Base-by-base conservation (phyloP, 768 basidiomycete species). In the Psilocybe azurescens region DNA sequence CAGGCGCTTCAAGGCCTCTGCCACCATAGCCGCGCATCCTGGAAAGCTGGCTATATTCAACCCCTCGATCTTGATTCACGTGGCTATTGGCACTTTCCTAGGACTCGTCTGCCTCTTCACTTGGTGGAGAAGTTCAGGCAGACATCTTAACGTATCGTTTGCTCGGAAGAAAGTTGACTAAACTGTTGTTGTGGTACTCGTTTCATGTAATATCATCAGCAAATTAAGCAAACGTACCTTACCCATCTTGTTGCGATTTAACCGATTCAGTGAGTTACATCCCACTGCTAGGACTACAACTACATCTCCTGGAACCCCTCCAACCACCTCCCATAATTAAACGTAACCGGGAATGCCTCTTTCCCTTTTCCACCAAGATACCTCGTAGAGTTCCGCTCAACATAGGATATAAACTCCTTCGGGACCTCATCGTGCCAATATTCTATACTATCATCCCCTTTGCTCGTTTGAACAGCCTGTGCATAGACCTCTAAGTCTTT, bases 281-380 rank as follows among this genome's bases (percentile, higher is more conserved):
- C 24, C 24, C 24, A 2, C 24, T 24, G 24, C 24, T 24, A 24
- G 24, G 24, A 24, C 24, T 24, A 24, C 24, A 24, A 24, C 24
- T 24, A 24, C 24, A 24, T 24, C 1, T 28, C 33, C 47, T 49
- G 33, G 9, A 33, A 9, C 30, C 53, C 61, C n/a, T 63, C 66
- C 58, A 91, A 85, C 58, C 83, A 77, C 41, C 80, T 73, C 38
- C 81, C 79, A 54, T 80, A 76, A 24, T 84, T 81, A 32, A 76
- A 79, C 24, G 81, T 80, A 48, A 85, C 78, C 32, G 86, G 81
- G 61, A 94, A 87, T 44, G 89, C 67, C 81, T 85, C 66, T 88
- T 86, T 61, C 79, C 84, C 59, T 70, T 73, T 70, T n/a, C 77
- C 83, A n/a, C 93, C 92, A 32, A 95, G 81, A 73, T 93, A 93